Conservation (phyloP, 1,139 yeast species). For the Eremothecium coryli region DNA sequence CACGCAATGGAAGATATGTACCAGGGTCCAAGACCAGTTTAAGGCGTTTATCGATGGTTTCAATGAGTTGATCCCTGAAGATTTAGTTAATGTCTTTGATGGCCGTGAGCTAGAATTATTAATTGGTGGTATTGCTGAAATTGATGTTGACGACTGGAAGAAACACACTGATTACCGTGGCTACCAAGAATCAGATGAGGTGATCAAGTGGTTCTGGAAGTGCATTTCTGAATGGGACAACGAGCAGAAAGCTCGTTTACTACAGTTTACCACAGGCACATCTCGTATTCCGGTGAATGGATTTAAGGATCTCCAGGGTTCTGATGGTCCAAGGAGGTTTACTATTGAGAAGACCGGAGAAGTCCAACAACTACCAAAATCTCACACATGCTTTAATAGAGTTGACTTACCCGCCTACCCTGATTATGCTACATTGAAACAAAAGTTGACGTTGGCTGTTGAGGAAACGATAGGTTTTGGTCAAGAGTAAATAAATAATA, state of each 20-base stretch:
- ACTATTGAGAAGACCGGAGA: conserved; percentile 98
- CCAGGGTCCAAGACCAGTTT: conserved; percentile 91
- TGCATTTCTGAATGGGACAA: conserved; percentile 91
- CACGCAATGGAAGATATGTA: conserved; percentile 92
- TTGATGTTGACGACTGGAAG: conserved; percentile 97
- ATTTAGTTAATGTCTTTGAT: conserved; percentile 89
- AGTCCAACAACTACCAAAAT: conserved; percentile 82
- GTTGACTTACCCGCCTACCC: conserved; percentile 82
- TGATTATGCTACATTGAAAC: conserved; percentile 65
- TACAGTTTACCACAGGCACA: conserved; percentile 97
- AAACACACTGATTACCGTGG: conserved; percentile 98
- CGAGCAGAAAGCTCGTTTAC: conserved; percentile 88
- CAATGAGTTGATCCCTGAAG: conserved; percentile 95
- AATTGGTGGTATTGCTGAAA: conserved; percentile 97
- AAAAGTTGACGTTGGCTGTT: conserved; percentile 76
- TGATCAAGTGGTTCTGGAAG: conserved; percentile 97
- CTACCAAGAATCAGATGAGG: conserved; percentile 91
- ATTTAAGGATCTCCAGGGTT: conserved; percentile 94
- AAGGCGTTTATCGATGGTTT: conserved; percentile 94
- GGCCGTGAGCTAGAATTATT: conserved; percentile 93
- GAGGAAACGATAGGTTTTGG: conserved; percentile 96
- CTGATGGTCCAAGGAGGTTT: conserved; percentile 97
- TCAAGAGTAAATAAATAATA: conserved; percentile 60
- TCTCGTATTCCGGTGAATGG: conserved; percentile 98
- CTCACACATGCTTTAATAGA: conserved; percentile 92